Percentiles rank a stretch among this genome's conserved stretches.
These are phyloP conservation scores for Aphanomyces invadans DNA, from an alignment of 352 stramenopile genomes.

Conservation along the genomic window DNA sequence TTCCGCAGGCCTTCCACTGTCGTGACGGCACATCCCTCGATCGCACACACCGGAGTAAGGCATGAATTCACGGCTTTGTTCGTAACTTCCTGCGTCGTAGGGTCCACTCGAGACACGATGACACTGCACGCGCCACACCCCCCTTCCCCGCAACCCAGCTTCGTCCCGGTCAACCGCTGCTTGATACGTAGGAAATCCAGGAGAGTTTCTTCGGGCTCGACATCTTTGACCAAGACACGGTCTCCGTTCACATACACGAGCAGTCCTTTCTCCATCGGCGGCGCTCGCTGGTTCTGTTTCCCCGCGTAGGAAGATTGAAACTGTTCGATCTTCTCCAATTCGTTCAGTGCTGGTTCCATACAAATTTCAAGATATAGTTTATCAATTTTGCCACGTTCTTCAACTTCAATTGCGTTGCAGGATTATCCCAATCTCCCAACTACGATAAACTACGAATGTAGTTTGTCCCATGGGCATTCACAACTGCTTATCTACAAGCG, in stretches of 20 bases:
- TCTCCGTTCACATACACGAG: constrained; percentile 73
- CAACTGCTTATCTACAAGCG: too few relatives aligned
- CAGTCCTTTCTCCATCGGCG: constrained; percentile 24
- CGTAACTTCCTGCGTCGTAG: constrained; percentile 34
- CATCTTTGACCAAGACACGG: constrained; percentile 43
- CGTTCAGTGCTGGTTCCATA: too few relatives aligned
- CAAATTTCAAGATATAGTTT: too few relatives aligned
- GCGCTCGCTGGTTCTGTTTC: background rate
- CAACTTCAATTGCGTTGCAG: too few relatives aligned
- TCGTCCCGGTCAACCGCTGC: constrained; percentile 68
- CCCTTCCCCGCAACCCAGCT: constrained; percentile 91
- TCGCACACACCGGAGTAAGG: constrained; percentile 67
- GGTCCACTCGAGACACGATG: constrained; percentile 78
- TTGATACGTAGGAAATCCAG: constrained; percentile 76
- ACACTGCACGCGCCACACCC: constrained; percentile 96
- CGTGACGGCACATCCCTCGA: constrained; percentile 78
- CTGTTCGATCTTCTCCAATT: background rate
- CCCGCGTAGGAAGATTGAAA: too few relatives aligned
- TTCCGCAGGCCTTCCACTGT: constrained; percentile 74
- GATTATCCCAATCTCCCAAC: too few relatives aligned
- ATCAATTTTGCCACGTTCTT: too few relatives aligned
- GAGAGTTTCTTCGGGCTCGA: constrained; percentile 66
- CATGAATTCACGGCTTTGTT: constrained; percentile 85
- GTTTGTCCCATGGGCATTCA: too few relatives aligned
- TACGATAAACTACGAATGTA: too few relatives aligned